Conservation (phyloP, 2,329 filamentous ascomycete genomes). For the Pestalotiopsis sp. region DNA sequence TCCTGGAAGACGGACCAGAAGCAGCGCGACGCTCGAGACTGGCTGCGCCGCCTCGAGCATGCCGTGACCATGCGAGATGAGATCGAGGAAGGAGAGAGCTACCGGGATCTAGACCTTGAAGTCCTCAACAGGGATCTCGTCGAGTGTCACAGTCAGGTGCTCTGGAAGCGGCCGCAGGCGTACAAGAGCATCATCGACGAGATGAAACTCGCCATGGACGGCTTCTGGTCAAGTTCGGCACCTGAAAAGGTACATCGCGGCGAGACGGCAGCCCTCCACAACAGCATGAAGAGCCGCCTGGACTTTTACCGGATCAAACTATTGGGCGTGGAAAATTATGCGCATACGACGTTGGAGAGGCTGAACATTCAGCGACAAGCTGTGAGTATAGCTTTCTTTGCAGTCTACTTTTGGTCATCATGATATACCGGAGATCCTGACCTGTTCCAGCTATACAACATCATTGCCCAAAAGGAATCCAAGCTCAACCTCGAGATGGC, state of each 20-base stretch:
- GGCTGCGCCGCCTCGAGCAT: conserved; percentile 63
- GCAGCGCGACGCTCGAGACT: conserved; percentile 65
- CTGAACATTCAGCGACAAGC: conserved; percentile 64
- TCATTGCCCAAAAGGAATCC: conserved; percentile 67
- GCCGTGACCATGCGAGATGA: conserved; percentile 64
- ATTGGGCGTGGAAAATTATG: conserved; percentile 64
- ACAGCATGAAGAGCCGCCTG: conserved; percentile 54
- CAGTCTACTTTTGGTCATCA: neutral
- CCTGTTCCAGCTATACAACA: conserved; percentile 59
- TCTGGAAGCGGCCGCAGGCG: conserved; percentile 66
- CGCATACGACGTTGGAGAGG: conserved; percentile 62
- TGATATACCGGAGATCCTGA: neutral
- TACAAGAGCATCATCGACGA: conserved; percentile 57
- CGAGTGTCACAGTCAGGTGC: conserved; percentile 64
- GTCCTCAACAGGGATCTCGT: conserved; percentile 64
- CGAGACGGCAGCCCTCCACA: conserved; percentile 42
- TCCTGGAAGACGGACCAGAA: conserved; percentile 59
- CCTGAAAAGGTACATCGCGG: neutral
- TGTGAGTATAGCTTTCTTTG: conserved; percentile 40
- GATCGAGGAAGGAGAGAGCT: conserved; percentile 57
- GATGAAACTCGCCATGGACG: conserved; percentile 50
- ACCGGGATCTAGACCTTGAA: conserved; percentile 59
- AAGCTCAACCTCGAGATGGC: conserved; percentile 67
- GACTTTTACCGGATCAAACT: conserved; percentile 66
- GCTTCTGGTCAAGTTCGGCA: conserved; percentile 35